These are phyloP conservation scores for Firmiana major DNA, from an alignment of 345 rosid species.

Conservation along the genomic window DNA sequence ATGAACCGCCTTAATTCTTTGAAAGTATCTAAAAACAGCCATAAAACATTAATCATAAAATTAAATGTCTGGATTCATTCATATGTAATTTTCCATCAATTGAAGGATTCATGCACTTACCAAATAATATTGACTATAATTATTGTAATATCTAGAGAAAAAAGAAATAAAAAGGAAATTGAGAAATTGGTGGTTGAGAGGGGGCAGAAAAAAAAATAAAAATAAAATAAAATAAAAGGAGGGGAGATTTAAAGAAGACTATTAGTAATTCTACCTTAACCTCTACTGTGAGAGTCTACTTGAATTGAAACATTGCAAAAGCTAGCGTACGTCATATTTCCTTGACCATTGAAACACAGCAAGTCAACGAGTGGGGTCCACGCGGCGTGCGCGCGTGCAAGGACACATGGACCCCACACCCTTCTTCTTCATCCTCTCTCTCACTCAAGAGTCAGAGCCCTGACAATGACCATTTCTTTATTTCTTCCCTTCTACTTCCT, in stretches of 20 bases:
- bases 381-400: slow-evolving; percentile 65
- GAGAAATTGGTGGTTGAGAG: background rate
- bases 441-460: slow-evolving; percentile 48
- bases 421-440: background rate
- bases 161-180: no score
- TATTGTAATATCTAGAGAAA: no score
- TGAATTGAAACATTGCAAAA: background rate
- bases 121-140: no score
- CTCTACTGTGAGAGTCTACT: no score
- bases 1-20: no score
- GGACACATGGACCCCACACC: slow-evolving; percentile 43
- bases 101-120: no score
- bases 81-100: no score
- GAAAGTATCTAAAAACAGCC: no score
- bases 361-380: slow-evolving; percentile 58
- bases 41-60: no score
- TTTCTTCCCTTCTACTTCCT: background rate
- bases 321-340: background rate
- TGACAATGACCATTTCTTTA: slow-evolving; percentile 22
- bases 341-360: background rate
- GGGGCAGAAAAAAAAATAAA: background rate
- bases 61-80: no score
- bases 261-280: background rate
- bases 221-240: no score
- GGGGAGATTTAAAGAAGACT: background rate